phyloP scores from a whole-genome alignment of 129 eudicot species.

The Apium graveolens region DNA sequence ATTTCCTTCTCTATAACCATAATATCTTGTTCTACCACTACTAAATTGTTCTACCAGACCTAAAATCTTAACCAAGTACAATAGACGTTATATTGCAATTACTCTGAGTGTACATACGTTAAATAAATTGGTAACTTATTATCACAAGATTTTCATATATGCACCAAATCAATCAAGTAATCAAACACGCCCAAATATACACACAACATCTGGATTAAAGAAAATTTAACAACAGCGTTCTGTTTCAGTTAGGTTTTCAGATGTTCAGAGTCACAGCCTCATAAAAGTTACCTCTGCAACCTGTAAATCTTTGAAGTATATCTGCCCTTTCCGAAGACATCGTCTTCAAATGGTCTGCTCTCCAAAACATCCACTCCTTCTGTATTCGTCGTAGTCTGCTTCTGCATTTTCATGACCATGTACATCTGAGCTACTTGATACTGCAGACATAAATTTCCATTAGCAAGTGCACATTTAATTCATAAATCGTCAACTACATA shows the following conservation, averaged over 20 bases:
- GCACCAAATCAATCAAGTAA: not conserved
- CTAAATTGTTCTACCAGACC: not conserved
- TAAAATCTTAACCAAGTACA: not conserved
- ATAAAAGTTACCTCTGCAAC: slow-evolving; percentile 52
- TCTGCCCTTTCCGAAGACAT: slow-evolving; percentile 56
- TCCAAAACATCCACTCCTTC: slow-evolving; percentile 84
- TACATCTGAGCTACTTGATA: slow-evolving; percentile 80
- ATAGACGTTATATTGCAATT: not conserved
- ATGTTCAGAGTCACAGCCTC: not conserved
- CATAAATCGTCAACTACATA: not conserved
- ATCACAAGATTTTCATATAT: not conserved
- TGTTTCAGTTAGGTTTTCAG: not conserved
- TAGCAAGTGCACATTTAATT: not conserved
- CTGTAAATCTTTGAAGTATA: slow-evolving; percentile 63
- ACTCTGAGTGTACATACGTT: not conserved
- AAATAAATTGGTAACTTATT: not conserved
- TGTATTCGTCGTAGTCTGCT: slow-evolving; percentile 41
- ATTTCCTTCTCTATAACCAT: not conserved
- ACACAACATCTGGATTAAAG: not conserved
- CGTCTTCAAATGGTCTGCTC: slow-evolving; percentile 51
- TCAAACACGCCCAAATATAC: not conserved
- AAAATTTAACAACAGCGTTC: not conserved
- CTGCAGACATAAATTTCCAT: slow-evolving; percentile 30
- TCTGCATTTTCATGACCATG: slow-evolving; percentile 80
- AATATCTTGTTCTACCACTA: not conserved